A percentile compares a stretch with the other conserved stretches of the same genome.
Evolutionary conservation across 116 monocot species (phyloP).

Genomic region (Trichopus zeylanicus): DNA sequence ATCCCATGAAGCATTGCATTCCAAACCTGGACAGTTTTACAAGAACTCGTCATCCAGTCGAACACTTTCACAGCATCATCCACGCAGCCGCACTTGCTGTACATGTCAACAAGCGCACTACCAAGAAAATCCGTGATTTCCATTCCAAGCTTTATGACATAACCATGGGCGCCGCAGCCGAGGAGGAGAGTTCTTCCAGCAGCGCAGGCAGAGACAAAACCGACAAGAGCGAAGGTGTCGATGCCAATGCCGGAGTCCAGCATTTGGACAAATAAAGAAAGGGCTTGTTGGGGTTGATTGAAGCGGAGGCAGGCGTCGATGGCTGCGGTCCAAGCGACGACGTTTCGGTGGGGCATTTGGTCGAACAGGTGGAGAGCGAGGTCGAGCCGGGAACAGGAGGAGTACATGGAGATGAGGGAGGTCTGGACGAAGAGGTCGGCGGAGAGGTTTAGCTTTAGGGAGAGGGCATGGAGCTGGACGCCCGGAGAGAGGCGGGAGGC

Average conservation of each 20-base stretch:
- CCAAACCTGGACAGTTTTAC: slow-evolving; percentile 8
- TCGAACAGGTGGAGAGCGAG: slow-evolving; percentile 14
- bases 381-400: slow-evolving; percentile 2
- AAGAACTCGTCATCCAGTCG: background rate
- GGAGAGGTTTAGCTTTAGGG: slow-evolving; percentile 16
- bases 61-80: slow-evolving; percentile 8
- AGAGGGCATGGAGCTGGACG: slow-evolving; percentile 15
- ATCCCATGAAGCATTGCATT: slow-evolving; percentile 21
- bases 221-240: slow-evolving; percentile 16
- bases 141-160: background rate
- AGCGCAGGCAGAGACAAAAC: slow-evolving; percentile 11
- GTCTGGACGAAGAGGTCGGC: slow-evolving; percentile 18
- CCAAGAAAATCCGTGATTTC: slow-evolving; percentile 8
- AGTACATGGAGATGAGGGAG: slow-evolving; percentile 20
- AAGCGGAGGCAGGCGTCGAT: slow-evolving; percentile 9
- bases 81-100: slow-evolving; percentile 21
- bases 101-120: slow-evolving; percentile 22
- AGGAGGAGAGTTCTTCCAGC: background rate
- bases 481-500: slow-evolving; percentile 8
- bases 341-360: slow-evolving; percentile 7
- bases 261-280: slow-evolving; percentile 14
- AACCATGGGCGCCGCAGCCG: slow-evolving; percentile 10
- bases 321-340: slow-evolving; percentile 14
- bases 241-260: background rate
- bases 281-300: background rate